These are phyloP conservation scores for Lactarius evosmus DNA, from an alignment of 768 basidiomycete genomes.

Conservation along the genomic window DNA sequence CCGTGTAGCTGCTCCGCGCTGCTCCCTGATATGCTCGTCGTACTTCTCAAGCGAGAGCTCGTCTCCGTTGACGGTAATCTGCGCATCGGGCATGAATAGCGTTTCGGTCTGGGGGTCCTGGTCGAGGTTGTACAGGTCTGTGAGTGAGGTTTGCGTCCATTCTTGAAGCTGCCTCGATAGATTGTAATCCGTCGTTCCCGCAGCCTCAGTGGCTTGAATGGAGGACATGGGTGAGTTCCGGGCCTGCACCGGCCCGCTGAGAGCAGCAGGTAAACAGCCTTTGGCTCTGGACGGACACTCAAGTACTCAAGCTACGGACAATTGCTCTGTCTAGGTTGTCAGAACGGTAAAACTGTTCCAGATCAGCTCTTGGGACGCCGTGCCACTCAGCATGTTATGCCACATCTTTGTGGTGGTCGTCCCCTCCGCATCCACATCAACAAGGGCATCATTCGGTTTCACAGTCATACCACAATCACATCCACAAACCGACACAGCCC, in stretches of 20 bases:
- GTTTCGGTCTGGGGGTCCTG: not conserved
- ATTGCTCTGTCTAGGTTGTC: not conserved
- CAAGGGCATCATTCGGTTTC: not conserved
- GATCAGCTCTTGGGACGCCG: not conserved
- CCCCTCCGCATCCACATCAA: not conserved
- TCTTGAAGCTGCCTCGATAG: not conserved
- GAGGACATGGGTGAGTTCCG: not conserved
- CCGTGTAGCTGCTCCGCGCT: not conserved
- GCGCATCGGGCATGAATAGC: not conserved
- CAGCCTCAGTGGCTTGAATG: not conserved
- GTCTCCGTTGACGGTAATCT: not conserved
- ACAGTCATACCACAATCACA: not conserved
- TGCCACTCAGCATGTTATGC: no score
- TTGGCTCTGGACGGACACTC: not conserved
- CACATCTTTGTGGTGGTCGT: not conserved
- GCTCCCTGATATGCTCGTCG: not conserved
- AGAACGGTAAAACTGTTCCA: not conserved
- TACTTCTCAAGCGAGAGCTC: not conserved
- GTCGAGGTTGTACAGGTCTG: conserved; percentile 1
- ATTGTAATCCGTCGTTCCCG: not conserved
- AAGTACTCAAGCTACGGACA: no score
- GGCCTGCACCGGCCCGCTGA: not conserved
- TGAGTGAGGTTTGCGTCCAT: not conserved
- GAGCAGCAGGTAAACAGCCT: not conserved
- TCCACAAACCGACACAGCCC: not conserved